These are phyloP conservation scores for Saccharum spontaneum DNA, from an alignment of 176 grass and related monocot genomes.

Conservation along the genomic window DNA sequence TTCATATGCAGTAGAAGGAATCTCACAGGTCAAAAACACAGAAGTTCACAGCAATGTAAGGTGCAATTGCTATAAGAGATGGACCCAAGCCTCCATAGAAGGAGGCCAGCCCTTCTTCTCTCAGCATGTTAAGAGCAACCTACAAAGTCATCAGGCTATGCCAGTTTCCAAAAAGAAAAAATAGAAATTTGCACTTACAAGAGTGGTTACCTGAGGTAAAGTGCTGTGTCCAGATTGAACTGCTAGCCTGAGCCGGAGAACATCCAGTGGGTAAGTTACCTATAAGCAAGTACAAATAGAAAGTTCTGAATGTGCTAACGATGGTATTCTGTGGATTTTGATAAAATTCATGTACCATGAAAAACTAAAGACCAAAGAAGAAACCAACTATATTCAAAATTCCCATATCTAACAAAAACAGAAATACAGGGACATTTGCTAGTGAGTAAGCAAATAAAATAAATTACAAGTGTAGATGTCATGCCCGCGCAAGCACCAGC, in stretches of 20 bases:
- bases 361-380: neutral
- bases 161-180: neutral
- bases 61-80: constrained; percentile 91
- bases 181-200: constrained; percentile 12
- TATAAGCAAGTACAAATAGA: constrained; percentile 41
- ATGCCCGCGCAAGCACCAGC: constrained; percentile 99
- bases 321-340: neutral
- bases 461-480: constrained; percentile 99
- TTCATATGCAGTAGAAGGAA: constrained; percentile 31
- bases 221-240: constrained; percentile 87
- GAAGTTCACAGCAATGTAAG: constrained; percentile 99
- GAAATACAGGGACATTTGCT: neutral
- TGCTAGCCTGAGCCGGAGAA: constrained; percentile 91
- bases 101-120: constrained; percentile 86
- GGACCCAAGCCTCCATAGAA: constrained; percentile 94
- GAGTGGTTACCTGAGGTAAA: constrained; percentile 78
- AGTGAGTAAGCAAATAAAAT: constrained; percentile 35
- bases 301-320: constrained; percentile 25
- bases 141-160: constrained; percentile 50
- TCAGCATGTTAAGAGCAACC: constrained; percentile 93
- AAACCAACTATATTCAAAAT: neutral
- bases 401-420: constrained; percentile 12
- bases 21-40: constrained; percentile 99
- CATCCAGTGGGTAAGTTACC: constrained; percentile 97
- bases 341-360: neutral